These are phyloP conservation scores for Cladobotryum protrusum DNA, from an alignment of 2,329 filamentous ascomycete genomes.

Conservation along the genomic window DNA sequence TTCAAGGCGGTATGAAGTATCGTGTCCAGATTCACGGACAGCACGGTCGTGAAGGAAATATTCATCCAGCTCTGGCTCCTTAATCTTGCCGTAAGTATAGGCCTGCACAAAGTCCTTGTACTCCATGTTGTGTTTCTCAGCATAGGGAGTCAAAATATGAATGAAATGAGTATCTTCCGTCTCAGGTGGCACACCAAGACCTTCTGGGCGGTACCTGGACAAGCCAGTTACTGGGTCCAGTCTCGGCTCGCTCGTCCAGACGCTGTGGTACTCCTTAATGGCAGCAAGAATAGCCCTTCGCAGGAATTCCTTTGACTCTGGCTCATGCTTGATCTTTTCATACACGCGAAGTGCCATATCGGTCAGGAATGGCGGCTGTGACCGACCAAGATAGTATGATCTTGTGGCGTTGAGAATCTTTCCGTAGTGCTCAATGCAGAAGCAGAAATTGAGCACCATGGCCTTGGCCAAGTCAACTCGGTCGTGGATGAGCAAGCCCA, in stretches of 20 bases:
- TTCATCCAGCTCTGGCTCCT: slow-evolving; percentile 83
- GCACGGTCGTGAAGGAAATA: slow-evolving; percentile 96
- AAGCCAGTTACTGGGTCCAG: slow-evolving; percentile 72
- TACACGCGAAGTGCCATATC: slow-evolving; percentile 95
- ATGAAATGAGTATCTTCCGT: slow-evolving; percentile 83
- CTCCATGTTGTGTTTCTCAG: slow-evolving; percentile 73
- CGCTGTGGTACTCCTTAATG: slow-evolving; percentile 92
- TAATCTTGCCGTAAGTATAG: slow-evolving; percentile 73
- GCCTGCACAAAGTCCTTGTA: slow-evolving; percentile 81
- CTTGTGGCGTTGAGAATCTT: slow-evolving; percentile 97
- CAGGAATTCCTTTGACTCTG: slow-evolving; percentile 74
- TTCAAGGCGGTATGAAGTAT: slow-evolving; percentile 91
- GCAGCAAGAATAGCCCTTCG: slow-evolving; percentile 75
- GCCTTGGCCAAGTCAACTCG: slow-evolving; percentile 81
- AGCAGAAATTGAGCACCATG: slow-evolving; percentile 96
- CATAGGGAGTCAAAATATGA: slow-evolving; percentile 75
- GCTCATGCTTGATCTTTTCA: slow-evolving; percentile 84
- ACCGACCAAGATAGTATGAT: slow-evolving; percentile 89
- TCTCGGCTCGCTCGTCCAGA: slow-evolving; percentile 77
- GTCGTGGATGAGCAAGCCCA: slow-evolving; percentile 81
- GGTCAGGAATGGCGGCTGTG: slow-evolving; percentile 93
- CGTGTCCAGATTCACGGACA: slow-evolving; percentile 92
- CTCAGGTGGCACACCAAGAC: slow-evolving; percentile 81
- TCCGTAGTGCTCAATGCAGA: slow-evolving; percentile 96
- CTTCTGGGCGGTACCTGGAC: slow-evolving; percentile 78